Conservation (phyloP, 441 rosid species). For the Pelargonium citronellum region DNA sequence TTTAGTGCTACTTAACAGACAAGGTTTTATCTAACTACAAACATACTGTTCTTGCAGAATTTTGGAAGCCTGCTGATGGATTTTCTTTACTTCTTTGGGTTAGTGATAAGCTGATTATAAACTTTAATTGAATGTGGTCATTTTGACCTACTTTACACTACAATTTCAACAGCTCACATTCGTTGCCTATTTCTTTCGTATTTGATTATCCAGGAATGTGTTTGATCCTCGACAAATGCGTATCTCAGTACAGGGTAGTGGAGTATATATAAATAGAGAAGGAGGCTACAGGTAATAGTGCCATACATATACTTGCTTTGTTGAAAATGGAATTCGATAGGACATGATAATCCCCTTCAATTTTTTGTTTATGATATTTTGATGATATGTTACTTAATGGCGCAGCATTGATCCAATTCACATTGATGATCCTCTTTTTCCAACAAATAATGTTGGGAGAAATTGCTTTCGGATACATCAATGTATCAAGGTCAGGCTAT, state of each 20-base stretch:
- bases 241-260: conserved; percentile 91
- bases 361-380: conserved; percentile 20
- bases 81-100: conserved; percentile 98
- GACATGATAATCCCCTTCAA: conserved; percentile 18
- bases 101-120: conserved; percentile 27
- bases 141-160: conserved; percentile 8
- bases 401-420: conserved; percentile 93
- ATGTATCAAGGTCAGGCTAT: conserved; percentile 75
- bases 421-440: conserved; percentile 94
- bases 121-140: conserved; percentile 13
- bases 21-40: conserved; percentile 22
- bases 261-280: conserved; percentile 79
- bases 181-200: conserved; percentile 8
- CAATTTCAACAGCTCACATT: not conserved
- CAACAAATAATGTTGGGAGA: conserved; percentile 92
- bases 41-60: conserved; percentile 52
- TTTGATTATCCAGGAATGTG: conserved; percentile 60
- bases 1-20: not conserved
- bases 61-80: conserved; percentile 95
- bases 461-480: conserved; percentile 99
- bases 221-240: conserved; percentile 99
- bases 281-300: conserved; percentile 78
- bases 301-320: conserved; percentile 7
- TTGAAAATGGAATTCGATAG: not conserved
- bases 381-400: conserved; percentile 25